phyloP scores from a whole-genome alignment of 345 rosid genomes.

The Aquilaria sinensis region DNA sequence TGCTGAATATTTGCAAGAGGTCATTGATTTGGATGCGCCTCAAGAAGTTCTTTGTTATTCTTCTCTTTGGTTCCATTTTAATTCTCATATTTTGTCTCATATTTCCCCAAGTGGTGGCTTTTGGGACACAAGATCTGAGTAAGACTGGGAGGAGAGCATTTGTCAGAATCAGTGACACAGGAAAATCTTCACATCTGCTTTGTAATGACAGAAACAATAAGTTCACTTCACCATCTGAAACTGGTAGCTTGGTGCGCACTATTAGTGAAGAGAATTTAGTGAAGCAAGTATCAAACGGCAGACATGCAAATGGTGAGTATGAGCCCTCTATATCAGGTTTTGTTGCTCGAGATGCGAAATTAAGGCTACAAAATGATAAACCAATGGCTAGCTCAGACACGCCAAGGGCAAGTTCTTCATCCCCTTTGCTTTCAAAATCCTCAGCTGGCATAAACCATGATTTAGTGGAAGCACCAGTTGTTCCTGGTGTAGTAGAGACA shows the following conservation, averaged over 20 bases:
- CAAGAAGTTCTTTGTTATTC: slow-evolving; percentile 39
- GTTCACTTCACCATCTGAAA: slow-evolving; percentile 30
- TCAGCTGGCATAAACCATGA: slow-evolving; percentile 19
- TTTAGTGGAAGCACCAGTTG: slow-evolving; percentile 30
- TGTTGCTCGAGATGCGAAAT: slow-evolving; percentile 14
- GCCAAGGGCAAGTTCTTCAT: slow-evolving; percentile 10
- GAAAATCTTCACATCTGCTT: slow-evolving; percentile 34
- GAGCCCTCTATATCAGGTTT: slow-evolving; percentile 9
- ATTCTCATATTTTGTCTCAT: slow-evolving; percentile 38
- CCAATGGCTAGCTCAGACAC: neutral
- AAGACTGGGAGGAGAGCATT: slow-evolving; percentile 27
- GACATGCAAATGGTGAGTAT: slow-evolving; percentile 14
- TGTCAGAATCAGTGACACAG: slow-evolving; percentile 20
- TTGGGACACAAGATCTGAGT: slow-evolving; percentile 25
- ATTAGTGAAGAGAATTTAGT: slow-evolving; percentile 28
- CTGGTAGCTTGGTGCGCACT: slow-evolving; percentile 35
- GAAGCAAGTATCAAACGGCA: slow-evolving; percentile 17
- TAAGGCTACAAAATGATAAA: slow-evolving; percentile 15
- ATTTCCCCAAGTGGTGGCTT: slow-evolving; percentile 27
- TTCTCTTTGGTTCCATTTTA: slow-evolving; percentile 39
- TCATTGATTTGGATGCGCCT: slow-evolving; percentile 49
- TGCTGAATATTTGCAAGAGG: slow-evolving; percentile 55
- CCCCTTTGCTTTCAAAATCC: slow-evolving; percentile 25
- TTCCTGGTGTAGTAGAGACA: too few relatives aligned
- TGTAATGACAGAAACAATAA: slow-evolving; percentile 19